Base-by-base conservation (phyloP, 1,284 basidiomycete genomes). In the Dichomitus squalens region DNA sequence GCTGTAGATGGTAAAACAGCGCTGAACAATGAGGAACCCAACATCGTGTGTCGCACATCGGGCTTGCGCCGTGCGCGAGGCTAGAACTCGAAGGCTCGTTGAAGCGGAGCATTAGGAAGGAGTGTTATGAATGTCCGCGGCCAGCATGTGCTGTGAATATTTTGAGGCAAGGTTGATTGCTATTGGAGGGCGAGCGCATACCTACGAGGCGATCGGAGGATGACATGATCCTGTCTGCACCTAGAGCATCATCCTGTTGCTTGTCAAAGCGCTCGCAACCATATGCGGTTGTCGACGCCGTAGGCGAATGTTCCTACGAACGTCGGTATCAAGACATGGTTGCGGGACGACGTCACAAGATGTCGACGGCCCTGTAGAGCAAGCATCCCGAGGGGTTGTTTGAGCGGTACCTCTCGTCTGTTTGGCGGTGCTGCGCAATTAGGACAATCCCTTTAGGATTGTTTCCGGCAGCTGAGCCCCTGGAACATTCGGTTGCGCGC, bases 171-270 rank as follows among this genome's bases (percentile, higher is more conserved):
- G 35, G 40, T 16, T 8, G 59, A 36, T 49, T 57, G 50, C 38
- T 21, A 64, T 64, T 64, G 63, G 63, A 58, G 53, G 53, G 49
- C 20, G 35, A 27, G 43, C 44, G 33, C 27, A 52, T 58, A 55
- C 57, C 59, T 59, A 60, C 64, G 64, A 60, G 47, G 59, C 29
- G 49, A 59, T 65, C 64, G 64, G 64, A 65, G 64, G 64, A 65
- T 65, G 61, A 65, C 64, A 65, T 65, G 63, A 65, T 60, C 58
- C 51, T 49, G 33, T 54, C 54, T 56, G 63, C 53, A 59, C 57
- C 58, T 62, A 55, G 57, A 61, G 59, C 53, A 64, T 59, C 57
- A 64, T 59, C 53, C 46, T 59, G 55, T 56, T 47, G 48, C 33
- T 29, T 20, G 29, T n/a, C 49, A 52, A 52, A 57, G 33, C 62